These are phyloP conservation scores for Torulaspora indica DNA, from an alignment of 805 yeast genomes.

Conservation along the genomic window DNA sequence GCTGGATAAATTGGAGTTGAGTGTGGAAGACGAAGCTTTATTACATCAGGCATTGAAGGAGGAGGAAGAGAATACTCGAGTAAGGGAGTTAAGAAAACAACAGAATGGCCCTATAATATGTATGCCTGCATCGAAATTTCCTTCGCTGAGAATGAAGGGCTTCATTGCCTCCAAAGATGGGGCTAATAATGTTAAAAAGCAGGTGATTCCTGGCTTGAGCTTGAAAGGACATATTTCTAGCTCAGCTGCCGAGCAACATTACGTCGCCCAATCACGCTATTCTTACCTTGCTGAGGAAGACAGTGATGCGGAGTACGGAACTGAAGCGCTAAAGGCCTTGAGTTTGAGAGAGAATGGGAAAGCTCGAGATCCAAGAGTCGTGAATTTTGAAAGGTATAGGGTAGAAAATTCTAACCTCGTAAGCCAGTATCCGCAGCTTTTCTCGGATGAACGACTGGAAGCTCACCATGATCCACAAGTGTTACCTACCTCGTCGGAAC, in stretches of 20 bases:
- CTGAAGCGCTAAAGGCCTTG: background rate
- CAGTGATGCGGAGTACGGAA: slow-evolving; percentile 11
- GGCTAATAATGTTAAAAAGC: slow-evolving; percentile 1
- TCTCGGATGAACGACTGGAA: background rate
- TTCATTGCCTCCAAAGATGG: slow-evolving; percentile 1
- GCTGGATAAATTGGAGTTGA: slow-evolving; percentile 33
- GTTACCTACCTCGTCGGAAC: background rate
- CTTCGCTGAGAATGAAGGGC: slow-evolving; percentile 22
- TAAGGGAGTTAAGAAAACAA: background rate
- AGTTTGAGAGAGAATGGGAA: background rate
- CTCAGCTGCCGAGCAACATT: slow-evolving; percentile 31
- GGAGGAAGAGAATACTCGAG: slow-evolving; percentile 17
- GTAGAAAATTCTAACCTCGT: slow-evolving; percentile 10
- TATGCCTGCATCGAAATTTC: slow-evolving; percentile 35
- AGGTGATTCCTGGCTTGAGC: slow-evolving; percentile 5
- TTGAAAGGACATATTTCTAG: slow-evolving; percentile 19
- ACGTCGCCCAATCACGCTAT: slow-evolving; percentile 27
- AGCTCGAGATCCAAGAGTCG: slow-evolving; percentile 2
- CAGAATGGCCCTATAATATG: slow-evolving; percentile 22
- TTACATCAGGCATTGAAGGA: slow-evolving; percentile 28
- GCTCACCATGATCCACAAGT: background rate
- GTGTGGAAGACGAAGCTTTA: slow-evolving; percentile 32
- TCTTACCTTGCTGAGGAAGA: slow-evolving; percentile 36
- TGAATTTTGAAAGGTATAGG: slow-evolving; percentile 21
- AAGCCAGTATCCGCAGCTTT: slow-evolving; percentile 5